These are phyloP conservation scores for Cryptococcus sp. DNA, from an alignment of 1,284 basidiomycete genomes.

Conservation along the genomic window DNA sequence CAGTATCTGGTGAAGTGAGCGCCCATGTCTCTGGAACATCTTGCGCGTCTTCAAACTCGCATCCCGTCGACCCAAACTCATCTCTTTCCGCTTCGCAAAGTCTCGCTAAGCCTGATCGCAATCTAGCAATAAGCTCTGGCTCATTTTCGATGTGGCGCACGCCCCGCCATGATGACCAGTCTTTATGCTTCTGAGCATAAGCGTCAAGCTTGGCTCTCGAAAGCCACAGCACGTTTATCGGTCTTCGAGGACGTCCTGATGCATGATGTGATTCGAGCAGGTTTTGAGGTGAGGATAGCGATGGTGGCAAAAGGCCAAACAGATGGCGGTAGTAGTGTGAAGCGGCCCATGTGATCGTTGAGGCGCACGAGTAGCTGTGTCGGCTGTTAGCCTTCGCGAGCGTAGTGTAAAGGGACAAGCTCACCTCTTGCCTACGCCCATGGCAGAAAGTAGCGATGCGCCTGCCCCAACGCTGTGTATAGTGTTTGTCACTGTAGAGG, in stretches of 20 bases:
- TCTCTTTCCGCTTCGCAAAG: slow-evolving; percentile 20
- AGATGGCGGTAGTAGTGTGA: slow-evolving; percentile 49
- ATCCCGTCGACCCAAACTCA: slow-evolving; percentile 17
- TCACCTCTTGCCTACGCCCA: slow-evolving; percentile 30
- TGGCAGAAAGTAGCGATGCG: slow-evolving; percentile 45
- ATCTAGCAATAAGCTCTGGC: slow-evolving; percentile 25
- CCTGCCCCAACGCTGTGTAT: slow-evolving; percentile 48
- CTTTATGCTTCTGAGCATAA: slow-evolving; percentile 32
- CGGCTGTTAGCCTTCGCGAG: not conserved
- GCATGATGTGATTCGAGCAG: slow-evolving; percentile 3
- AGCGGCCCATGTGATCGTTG: slow-evolving; percentile 46
- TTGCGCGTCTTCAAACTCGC: slow-evolving; percentile 33
- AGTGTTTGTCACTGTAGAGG: slow-evolving; percentile 36
- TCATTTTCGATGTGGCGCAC: slow-evolving; percentile 46
- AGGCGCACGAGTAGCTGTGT: slow-evolving; percentile 36
- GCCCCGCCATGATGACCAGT: slow-evolving; percentile 42
- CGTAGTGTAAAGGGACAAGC: not conserved
- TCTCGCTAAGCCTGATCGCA: slow-evolving; percentile 23
- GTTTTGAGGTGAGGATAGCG: slow-evolving; percentile 10
- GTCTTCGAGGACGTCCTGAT: slow-evolving; percentile 10
- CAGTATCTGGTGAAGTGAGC: not conserved
- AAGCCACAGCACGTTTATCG: slow-evolving; percentile 48
- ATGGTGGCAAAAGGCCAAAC: slow-evolving; percentile 38
- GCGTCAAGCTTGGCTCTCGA: slow-evolving; percentile 40
- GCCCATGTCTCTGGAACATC: slow-evolving; percentile 40